phyloP scores from a whole-genome alignment of 257 asterid genomes.

The Solanum paucissectum region DNA sequence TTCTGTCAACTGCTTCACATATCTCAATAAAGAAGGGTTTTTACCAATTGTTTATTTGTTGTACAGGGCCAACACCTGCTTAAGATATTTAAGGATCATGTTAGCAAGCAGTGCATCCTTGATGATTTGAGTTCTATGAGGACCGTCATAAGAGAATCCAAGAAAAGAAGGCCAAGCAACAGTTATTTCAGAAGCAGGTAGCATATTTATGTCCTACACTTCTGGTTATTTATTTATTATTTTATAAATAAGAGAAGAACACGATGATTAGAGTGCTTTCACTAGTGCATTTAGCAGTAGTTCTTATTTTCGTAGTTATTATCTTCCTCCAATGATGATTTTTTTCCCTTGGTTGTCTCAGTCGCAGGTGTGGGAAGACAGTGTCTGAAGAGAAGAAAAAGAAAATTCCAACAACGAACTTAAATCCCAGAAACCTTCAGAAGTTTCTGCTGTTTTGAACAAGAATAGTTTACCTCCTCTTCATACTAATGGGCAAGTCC shows the following conservation, averaged over 20 bases:
- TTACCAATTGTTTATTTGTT: neutral
- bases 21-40: neutral
- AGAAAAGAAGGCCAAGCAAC: constrained; percentile 49
- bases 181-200: constrained; percentile 35
- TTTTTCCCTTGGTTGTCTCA: neutral
- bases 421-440: constrained; percentile 11
- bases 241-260: neutral
- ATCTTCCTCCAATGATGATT: neutral
- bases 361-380: constrained; percentile 12
- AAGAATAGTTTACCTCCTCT: constrained; percentile 1
- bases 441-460: constrained; percentile 4
- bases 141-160: constrained; percentile 53
- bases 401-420: constrained; percentile 18
- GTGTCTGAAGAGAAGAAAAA: constrained; percentile 11
- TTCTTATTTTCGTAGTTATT: neutral
- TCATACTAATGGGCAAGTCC: constrained; percentile 7
- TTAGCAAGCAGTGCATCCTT: constrained; percentile 43
- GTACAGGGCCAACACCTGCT: constrained; percentile 37
- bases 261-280: neutral
- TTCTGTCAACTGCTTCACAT: neutral
- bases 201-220: neutral
- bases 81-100: constrained; percentile 48
- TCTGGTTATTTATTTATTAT: neutral
- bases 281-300: neutral
- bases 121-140: constrained; percentile 68